Base-by-base conservation (phyloP, 176 grass and related monocot species). In the Lolium perenne region DNA sequence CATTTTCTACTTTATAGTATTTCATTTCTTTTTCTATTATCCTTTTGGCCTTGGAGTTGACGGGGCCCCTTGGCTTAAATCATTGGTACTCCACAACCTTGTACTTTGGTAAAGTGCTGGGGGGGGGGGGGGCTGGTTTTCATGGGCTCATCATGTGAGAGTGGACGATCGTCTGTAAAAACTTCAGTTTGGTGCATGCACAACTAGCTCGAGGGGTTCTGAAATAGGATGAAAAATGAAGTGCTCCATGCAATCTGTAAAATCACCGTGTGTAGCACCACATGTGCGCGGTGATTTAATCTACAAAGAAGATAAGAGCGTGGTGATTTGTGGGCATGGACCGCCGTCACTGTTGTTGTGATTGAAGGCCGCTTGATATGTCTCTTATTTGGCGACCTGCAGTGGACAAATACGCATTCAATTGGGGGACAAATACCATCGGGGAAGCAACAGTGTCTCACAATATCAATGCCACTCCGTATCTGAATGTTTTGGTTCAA, bases 111-210 rank as follows among this genome's bases (percentile, higher is more conserved):
- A 58, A 72, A 48, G 58, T 2, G 56, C 40, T 59, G 78, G 62
- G 7, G n/a, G n/a, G n/a, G n/a, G n/a, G n/a, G n/a, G n/a, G 75
- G 66, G 25, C 20, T 75, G 81, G 43, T 66, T 79, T 79, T 81
- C 89, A 77, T 91, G 82, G 63, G 17, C 71, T 87, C 86, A 78
- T 78, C 86, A 86, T 85, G 63, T 13, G 62, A 7, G 40, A 18
- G 7, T 29, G 73, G 57, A 43, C 53, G 89, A 80, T 86, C 10
- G 17, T 71, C 40, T 51, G 83, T 57, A 65, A 78, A 56, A 56
- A 65, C 35, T 43, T 21, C 53, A 21, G 56, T 7, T 50, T 78
- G 43, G 79, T 80, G 57, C 32, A 56, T 80, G 57, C 32, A 56
- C 35, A 29, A 55, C 41, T 79, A 4, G 71, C 11, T 25, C 17